Conservation (phyloP, 495 filamentous ascomycete species). For the Neurospora cerealis region DNA sequence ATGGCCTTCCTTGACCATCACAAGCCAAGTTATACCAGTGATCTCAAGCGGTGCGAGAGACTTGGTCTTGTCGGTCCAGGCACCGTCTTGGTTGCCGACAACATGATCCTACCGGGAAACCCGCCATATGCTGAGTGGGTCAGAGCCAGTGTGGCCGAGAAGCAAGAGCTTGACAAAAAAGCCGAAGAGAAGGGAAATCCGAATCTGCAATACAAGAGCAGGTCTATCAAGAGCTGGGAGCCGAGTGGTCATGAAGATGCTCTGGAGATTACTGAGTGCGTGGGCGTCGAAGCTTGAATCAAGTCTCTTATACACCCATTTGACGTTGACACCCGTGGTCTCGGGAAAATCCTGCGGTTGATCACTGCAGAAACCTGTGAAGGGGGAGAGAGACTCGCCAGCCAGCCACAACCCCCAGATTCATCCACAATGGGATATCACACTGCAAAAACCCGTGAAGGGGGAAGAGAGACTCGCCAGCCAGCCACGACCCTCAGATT, state of each 20-base stretch:
- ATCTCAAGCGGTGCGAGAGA: conserved; percentile 64
- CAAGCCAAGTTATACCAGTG: conserved; percentile 58
- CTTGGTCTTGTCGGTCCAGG: conserved; percentile 50
- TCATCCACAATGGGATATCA: background rate
- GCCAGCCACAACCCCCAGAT: background rate
- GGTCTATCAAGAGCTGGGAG: conserved; percentile 54
- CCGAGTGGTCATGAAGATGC: conserved; percentile 58
- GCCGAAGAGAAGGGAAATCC: conserved; percentile 51
- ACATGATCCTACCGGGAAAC: conserved; percentile 65
- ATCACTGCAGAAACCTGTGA: background rate
- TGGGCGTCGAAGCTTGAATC: conserved; percentile 24
- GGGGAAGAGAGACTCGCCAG: background rate
- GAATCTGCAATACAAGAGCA: conserved; percentile 58
- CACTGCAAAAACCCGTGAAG: background rate
- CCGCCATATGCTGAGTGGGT: conserved; percentile 65
- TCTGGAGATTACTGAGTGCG: conserved; percentile 60
- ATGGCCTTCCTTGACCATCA: conserved; percentile 68
- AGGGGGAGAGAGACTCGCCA: background rate
- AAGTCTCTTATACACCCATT: background rate
- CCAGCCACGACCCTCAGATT: background rate
- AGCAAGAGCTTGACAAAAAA: conserved; percentile 28
- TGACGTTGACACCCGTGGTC: background rate
- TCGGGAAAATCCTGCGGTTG: background rate
- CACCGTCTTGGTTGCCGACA: conserved; percentile 60
- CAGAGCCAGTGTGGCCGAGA: conserved; percentile 41